Conservation (phyloP, 768 basidiomycete genomes). For the Lentinus tigrinus region DNA sequence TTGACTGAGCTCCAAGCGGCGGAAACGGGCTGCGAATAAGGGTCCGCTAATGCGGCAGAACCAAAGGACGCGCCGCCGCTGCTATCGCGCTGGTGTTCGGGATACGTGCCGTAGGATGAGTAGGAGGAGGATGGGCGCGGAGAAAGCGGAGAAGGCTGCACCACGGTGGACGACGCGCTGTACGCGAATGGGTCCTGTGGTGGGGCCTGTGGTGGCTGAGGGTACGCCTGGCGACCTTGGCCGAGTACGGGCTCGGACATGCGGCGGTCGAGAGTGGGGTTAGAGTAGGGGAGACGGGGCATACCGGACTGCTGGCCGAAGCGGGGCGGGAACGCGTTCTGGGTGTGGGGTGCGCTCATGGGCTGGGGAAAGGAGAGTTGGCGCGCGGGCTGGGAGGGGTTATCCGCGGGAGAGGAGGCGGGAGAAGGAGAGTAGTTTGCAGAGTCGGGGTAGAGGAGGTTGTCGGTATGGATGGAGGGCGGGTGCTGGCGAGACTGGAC, state of each 20-base stretch:
- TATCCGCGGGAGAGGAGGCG: conserved; percentile 16
- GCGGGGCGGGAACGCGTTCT: conserved; percentile 16
- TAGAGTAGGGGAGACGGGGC: conserved; percentile 9
- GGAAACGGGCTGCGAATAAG: conserved; percentile 4
- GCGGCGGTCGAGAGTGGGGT: conserved; percentile 52
- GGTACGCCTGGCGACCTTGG: conserved; percentile 12
- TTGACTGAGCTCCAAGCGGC: conserved; percentile 12
- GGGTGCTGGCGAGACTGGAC: conserved; percentile 17
- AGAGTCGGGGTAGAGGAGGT: conserved; percentile 13
- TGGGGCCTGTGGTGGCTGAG: conserved; percentile 7
- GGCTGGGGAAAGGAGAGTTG: conserved; percentile 15
- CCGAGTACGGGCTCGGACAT: conserved; percentile 62
- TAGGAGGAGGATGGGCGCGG: conserved; percentile 19
- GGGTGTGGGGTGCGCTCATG: conserved; percentile 21
- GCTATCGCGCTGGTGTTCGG: conserved; percentile 15
- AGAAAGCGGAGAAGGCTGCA: conserved; percentile 15
- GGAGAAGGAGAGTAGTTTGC: conserved; percentile 20
- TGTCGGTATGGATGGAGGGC: conserved; percentile 17
- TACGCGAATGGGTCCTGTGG: conserved; percentile 13
- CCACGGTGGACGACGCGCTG: conserved; percentile 2
- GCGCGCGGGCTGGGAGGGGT: conserved; percentile 9
- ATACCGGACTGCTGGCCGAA: conserved; percentile 2
- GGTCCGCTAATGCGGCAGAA: conserved; percentile 5
- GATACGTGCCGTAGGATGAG: conserved; percentile 12
- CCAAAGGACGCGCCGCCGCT: conserved; percentile 14